A percentile compares a stretch with the other conserved stretches of the same genome.
phyloP scores from a whole-genome alignment of 169 alveolate species.

The Eimeria maxima region DNA sequence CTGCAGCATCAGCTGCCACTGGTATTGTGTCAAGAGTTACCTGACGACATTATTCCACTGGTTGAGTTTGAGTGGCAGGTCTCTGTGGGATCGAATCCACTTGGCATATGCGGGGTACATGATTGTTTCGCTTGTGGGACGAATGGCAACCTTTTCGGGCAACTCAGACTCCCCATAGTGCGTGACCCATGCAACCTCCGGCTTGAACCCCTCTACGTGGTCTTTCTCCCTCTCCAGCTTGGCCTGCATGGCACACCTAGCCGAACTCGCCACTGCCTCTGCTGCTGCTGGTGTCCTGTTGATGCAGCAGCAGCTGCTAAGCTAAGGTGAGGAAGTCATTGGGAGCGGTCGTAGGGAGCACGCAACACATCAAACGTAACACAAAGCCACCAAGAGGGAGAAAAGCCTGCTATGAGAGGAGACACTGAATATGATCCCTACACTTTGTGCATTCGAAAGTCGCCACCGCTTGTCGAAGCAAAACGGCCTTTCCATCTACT shows the following conservation, averaged over 20 bases:
- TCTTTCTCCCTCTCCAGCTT: slow-evolving; percentile 98
- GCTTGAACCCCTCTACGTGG: slow-evolving; percentile 99
- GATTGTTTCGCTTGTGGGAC: slow-evolving; percentile 99
- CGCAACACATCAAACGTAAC: neutral
- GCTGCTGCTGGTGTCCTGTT: neutral
- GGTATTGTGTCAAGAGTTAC: neutral
- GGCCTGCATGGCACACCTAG: slow-evolving; percentile 87
- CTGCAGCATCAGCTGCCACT: neutral
- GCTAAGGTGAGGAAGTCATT: neutral
- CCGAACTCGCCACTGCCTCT: neutral
- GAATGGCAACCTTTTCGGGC: slow-evolving; percentile 98
- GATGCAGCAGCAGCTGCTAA: neutral
- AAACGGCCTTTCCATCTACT: too few relatives aligned
- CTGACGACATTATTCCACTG: slow-evolving; percentile 90
- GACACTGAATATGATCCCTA: neutral
- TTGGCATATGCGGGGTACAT: slow-evolving; percentile 99
- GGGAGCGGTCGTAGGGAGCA: too few relatives aligned
- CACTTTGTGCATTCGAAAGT: neutral
- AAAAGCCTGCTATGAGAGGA: too few relatives aligned
- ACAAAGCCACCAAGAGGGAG: neutral
- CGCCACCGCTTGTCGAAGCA: too few relatives aligned
- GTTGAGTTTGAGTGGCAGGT: slow-evolving; percentile 98
- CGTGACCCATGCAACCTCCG: slow-evolving; percentile 99
- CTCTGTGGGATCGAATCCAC: slow-evolving; percentile 99
- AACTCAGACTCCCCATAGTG: slow-evolving; percentile 92